Evolutionary conservation across 768 basidiomycete genomes (phyloP), one percentile per base, ranked within the genome.

Genomic region (Mycena albidolilacea): DNA sequence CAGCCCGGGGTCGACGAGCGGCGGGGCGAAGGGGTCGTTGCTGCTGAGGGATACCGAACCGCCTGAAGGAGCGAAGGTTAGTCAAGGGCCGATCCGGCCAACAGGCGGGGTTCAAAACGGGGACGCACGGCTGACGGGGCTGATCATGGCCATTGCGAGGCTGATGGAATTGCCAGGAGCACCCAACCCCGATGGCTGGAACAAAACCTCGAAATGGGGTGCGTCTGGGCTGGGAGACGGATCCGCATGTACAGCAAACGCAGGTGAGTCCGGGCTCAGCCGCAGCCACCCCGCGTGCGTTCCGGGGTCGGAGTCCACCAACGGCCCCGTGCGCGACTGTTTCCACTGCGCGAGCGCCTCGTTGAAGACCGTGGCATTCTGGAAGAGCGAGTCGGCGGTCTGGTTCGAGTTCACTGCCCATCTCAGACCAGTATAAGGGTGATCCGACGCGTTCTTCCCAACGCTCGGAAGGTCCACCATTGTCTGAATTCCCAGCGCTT

Each of bases 381-480:
- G 48, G 1, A 23, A 39, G 9, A 66, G n/a, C 15, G 64, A 66
- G 15, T 66, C 64, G 64, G 46, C 38, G 14, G 64, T 66, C 21
- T 66, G 55, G 30, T 67, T 67, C 6, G 66, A 67, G n/a, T 67
- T 59, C 10, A 67, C 66, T 67, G 66, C 55, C 66, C 66, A 67
- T 15, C 19, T 58, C 39, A 67, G 43, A 46, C 57, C 57, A 37
- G 57, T 46, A n/a, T 67, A 67, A 10, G 66, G 15, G 57, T 67
- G 66, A 5, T 67, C 66, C 15, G 66, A 67, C 23, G 21, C 66
- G 57, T 67, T 67, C 57, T 67, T 67, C 11, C 66, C 66, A 9
- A 67, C 66, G 44, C 66, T 59, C 23, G 66, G 66, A 37, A 67
- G 55, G 57, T 67, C 37, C 43, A 67, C 4, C 41, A 67, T 10